Evolutionary conservation across 306 rosid genomes (phyloP).

Genomic region (Sicyos edulis): DNA sequence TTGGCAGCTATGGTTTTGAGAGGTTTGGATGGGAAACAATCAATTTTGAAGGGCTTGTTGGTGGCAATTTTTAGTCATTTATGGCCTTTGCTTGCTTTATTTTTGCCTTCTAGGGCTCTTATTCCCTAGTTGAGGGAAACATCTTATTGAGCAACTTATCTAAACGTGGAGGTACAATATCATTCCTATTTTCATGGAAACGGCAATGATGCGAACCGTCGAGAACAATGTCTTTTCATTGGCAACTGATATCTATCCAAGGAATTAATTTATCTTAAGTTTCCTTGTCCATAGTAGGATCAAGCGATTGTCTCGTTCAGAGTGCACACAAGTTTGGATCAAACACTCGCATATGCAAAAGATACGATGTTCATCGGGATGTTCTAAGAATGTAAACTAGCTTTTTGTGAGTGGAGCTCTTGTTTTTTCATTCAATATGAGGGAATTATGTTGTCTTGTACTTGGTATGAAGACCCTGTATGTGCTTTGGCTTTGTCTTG

Average conservation of each 20-base stretch:
- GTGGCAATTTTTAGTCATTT: background rate
- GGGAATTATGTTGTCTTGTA: background rate
- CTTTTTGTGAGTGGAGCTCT: background rate
- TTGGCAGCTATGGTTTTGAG: constrained; percentile 10
- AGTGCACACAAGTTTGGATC: too few species aligned
- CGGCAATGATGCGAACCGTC: background rate
- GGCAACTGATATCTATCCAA: too few species aligned
- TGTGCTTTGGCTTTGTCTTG: background rate
- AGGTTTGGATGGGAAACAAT: constrained; percentile 7
- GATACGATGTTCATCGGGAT: too few species aligned
- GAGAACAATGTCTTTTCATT: background rate
- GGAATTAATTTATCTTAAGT: too few species aligned
- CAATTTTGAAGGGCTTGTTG: constrained; percentile 15
- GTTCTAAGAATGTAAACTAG: constrained; percentile 1
- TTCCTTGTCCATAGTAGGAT: too few species aligned
- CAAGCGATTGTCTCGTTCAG: too few species aligned
- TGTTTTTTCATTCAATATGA: background rate
- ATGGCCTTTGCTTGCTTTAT: constrained; percentile 12
- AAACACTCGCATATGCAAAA: too few species aligned
- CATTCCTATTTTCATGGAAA: too few species aligned
- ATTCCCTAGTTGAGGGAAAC: background rate
- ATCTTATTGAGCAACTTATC: constrained; percentile 3
- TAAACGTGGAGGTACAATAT: too few species aligned
- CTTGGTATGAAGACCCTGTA: background rate
- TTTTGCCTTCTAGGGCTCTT: background rate